These are phyloP conservation scores for Lipomyces yamadae DNA, from an alignment of 805 yeast species.

Conservation along the genomic window DNA sequence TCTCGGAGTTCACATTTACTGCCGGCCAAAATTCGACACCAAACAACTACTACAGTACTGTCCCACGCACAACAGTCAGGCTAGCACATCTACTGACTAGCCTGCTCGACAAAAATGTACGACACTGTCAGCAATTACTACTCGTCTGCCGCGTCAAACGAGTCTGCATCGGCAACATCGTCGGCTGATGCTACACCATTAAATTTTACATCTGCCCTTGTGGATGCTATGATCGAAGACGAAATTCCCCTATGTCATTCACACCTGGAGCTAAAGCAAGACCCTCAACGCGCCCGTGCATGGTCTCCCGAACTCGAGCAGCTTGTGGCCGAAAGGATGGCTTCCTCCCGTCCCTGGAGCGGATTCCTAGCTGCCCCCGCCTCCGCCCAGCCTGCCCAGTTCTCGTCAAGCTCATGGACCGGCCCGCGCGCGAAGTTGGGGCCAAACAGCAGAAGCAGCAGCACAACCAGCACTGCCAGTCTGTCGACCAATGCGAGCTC, in stretches of 20 bases:
- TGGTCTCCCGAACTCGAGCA: conserved; percentile 10
- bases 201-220: not conserved
- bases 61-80: not conserved
- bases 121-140: not conserved
- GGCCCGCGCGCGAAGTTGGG: conserved; percentile 1
- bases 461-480: not conserved
- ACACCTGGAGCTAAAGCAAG: not conserved
- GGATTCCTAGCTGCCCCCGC: not conserved
- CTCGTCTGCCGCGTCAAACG: not conserved
- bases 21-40: not conserved
- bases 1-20: not conserved
- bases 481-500: not conserved
- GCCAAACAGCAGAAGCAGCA: conserved; percentile 1
- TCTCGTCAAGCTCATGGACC: not conserved
- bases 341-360: not conserved
- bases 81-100: not conserved
- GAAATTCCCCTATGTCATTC: not conserved
- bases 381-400: not conserved
- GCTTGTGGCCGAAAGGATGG: conserved; percentile 7
- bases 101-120: not conserved
- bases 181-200: not conserved
- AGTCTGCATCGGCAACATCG: not conserved
- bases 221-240: not conserved
- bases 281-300: not conserved
- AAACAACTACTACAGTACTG: not conserved